phyloP scores from a whole-genome alignment of 371 early-diverging fungal genomes.

The Rhizopus arrhizus region DNA sequence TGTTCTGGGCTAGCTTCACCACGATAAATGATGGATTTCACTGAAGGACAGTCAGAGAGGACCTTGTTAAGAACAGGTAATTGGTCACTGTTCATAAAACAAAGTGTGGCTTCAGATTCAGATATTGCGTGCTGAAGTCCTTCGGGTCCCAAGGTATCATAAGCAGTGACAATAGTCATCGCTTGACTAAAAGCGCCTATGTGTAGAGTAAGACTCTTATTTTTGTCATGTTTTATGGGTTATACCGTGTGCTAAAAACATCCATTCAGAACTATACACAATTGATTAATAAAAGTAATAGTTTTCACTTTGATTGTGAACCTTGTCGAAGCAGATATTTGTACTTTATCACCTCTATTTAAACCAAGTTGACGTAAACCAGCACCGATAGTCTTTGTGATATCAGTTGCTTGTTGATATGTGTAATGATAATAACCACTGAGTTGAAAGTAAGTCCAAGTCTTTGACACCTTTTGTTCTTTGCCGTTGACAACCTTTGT shows the following conservation, averaged over 20 bases:
- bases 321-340: conserved; percentile 80
- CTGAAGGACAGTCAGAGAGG: conserved; percentile 54
- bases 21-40: conserved; percentile 74
- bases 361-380: conserved; percentile 73
- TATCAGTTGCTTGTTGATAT: conserved; percentile 61
- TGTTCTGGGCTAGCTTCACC: conserved; percentile 53
- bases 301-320: conserved; percentile 24
- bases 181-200: conserved; percentile 60
- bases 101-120: conserved; percentile 63
- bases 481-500: conserved; percentile 65
- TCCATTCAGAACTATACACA: conserved; percentile 44
- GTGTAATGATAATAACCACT: conserved; percentile 68
- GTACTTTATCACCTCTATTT: conserved; percentile 60
- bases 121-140: conserved; percentile 66
- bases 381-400: conserved; percentile 56
- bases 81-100: conserved; percentile 74
- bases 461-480: conserved; percentile 69
- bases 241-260: conserved; percentile 44
- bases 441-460: conserved; percentile 82
- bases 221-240: not conserved
- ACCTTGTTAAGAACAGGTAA: conserved; percentile 57
- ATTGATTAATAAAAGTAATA: not conserved
- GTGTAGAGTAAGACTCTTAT: not conserved
- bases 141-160: conserved; percentile 81
- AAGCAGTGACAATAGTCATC: conserved; percentile 76